Evolutionary conservation across 768 basidiomycete genomes (phyloP).

Genomic region (Termitomyces bulborhizus): DNA sequence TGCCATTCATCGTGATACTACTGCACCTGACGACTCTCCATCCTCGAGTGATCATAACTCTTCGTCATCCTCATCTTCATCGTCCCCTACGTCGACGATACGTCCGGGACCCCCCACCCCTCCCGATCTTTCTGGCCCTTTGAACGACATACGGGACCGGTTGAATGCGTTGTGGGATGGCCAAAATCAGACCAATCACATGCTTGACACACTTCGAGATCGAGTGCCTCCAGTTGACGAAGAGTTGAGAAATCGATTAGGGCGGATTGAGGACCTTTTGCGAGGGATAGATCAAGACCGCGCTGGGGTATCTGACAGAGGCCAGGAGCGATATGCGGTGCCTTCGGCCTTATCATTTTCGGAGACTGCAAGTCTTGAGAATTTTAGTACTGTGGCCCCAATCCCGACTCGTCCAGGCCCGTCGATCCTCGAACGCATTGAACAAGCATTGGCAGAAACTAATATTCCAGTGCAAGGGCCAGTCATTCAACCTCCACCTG

Average conservation of each 20-base stretch:
- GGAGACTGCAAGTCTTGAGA: constrained; percentile 21
- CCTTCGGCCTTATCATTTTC: constrained; percentile 23
- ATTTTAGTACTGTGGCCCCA: constrained; percentile 33
- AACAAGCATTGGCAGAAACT: constrained; percentile 52
- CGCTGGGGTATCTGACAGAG: constrained; percentile 19
- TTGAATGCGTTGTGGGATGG: constrained; percentile 54
- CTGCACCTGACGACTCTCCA: constrained; percentile 7
- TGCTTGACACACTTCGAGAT: constrained; percentile 57
- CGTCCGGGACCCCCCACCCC: constrained; percentile 18
- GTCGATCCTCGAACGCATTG: constrained; percentile 53
- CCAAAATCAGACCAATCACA: constrained; percentile 52
- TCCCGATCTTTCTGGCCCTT: constrained; percentile 42
- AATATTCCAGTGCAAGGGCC: constrained; percentile 13
- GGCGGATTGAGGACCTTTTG: constrained; percentile 41
- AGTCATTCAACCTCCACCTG: constrained; percentile 35
- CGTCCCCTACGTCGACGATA: constrained; percentile 32
- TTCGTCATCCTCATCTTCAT: constrained; percentile 17
- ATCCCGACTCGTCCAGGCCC: constrained; percentile 39
- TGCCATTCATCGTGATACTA: constrained; percentile 12
- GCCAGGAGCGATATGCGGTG: constrained; percentile 12
- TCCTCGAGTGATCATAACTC: constrained; percentile 19
- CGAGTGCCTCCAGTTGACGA: constrained; percentile 35
- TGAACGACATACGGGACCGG: constrained; percentile 55
- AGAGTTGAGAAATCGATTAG: constrained; percentile 34
- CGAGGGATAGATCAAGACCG: constrained; percentile 31